Evolutionary conservation across 2,329 filamentous ascomycete species (phyloP).

Genomic region (Cercospora beticola): DNA sequence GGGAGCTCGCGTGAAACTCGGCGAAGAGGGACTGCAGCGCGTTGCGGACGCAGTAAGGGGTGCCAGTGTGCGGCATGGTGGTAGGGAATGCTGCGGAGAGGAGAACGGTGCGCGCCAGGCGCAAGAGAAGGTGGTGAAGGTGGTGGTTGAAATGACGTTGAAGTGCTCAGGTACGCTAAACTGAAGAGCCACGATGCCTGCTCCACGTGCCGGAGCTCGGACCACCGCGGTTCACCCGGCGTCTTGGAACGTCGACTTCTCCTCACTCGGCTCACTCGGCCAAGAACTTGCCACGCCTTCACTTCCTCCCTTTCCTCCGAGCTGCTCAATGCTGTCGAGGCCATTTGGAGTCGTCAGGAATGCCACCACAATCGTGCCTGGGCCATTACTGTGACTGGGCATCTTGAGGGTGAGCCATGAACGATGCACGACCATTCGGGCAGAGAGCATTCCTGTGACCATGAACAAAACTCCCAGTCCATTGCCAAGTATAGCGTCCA

Average conservation of each 20-base stretch:
- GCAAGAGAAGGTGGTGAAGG: conserved; percentile 4
- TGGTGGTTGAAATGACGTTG: background rate
- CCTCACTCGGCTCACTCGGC: background rate
- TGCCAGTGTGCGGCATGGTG: conserved; percentile 33
- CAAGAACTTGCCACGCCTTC: background rate
- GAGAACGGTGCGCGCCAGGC: conserved; percentile 19
- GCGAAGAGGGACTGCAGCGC: conserved; percentile 32
- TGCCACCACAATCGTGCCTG: too few relatives aligned
- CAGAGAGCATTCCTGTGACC: too few relatives aligned
- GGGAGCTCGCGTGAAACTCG: conserved; percentile 16
- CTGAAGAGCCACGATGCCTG: background rate
- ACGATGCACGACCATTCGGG: too few relatives aligned
- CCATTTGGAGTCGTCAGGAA: background rate
- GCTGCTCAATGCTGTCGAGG: background rate
- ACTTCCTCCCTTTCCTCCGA: background rate
- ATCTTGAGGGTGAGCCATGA: too few relatives aligned
- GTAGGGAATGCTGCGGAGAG: background rate
- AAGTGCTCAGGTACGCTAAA: background rate
- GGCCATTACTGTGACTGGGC: too few relatives aligned
- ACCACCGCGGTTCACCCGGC: background rate
- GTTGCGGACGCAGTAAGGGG: conserved; percentile 33
- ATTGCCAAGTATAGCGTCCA: too few relatives aligned
- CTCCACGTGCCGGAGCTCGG: background rate
- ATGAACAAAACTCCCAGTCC: too few relatives aligned
- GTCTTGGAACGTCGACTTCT: background rate